Percentiles rank a stretch among this genome's conserved stretches.
Evolutionary conservation across 1,139 yeast species (phyloP).

Genomic region (Debaryomycetaceae sp.): DNA sequence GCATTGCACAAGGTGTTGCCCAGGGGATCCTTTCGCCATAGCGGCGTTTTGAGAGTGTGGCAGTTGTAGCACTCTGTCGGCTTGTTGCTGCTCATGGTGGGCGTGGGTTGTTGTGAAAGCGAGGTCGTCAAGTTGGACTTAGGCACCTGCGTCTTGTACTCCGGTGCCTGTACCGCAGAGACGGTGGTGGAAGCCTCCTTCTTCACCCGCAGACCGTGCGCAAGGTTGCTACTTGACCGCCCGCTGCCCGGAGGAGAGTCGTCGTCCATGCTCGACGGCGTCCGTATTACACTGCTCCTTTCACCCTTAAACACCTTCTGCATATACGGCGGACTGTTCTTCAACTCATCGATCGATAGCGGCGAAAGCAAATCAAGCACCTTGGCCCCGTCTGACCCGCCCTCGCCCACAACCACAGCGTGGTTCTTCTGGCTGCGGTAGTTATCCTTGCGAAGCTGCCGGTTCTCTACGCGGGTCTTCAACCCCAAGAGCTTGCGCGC

Average conservation of each 20-base stretch:
- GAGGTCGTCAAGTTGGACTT: conserved; percentile 36
- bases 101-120: conserved; percentile 14
- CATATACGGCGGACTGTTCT: conserved; percentile 13
- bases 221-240: background rate
- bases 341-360: conserved; percentile 34
- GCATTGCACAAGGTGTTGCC: conserved; percentile 61
- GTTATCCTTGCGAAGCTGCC: conserved; percentile 37
- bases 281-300: conserved; percentile 4
- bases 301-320: conserved; percentile 3
- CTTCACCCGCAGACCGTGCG: conserved; percentile 3
- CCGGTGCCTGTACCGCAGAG: conserved; percentile 7
- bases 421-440: conserved; percentile 20
- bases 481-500: conserved; percentile 40
- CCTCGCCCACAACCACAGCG: conserved; percentile 12
- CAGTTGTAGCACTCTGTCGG: conserved; percentile 42
- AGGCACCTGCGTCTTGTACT: conserved; percentile 8
- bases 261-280: conserved; percentile 29
- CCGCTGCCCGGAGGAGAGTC: conserved; percentile 17
- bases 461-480: conserved; percentile 41
- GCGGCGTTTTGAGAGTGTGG: conserved; percentile 53
- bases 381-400: conserved; percentile 8
- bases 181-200: conserved; percentile 9
- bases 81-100: conserved; percentile 2
- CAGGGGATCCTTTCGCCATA: conserved; percentile 55
- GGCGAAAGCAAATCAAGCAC: conserved; percentile 42